A percentile compares a stretch with the other conserved stretches of the same genome.
Conservation (phyloP, 2,329 filamentous ascomycete genomes). For the Aspergillus persii region DNA sequence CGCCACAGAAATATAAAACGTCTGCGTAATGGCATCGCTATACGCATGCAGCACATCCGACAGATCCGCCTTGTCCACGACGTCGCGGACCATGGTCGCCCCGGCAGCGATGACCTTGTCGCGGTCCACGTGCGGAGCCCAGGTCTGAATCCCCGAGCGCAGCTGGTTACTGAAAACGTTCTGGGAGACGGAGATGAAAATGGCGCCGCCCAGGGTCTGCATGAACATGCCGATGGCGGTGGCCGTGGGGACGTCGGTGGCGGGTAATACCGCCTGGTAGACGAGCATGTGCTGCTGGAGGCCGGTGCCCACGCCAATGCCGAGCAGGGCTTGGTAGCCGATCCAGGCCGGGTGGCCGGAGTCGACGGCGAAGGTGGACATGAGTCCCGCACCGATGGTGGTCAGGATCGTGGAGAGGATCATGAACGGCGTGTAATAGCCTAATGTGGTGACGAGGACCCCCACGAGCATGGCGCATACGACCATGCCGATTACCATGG, state of each 20-base stretch:
- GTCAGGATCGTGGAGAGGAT: conserved; percentile 31
- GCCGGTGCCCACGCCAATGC: conserved; percentile 36
- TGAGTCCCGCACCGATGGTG: conserved; percentile 35
- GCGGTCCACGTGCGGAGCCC: conserved; percentile 28
- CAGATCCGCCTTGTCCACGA: conserved; percentile 27
- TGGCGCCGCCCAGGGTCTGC: conserved; percentile 37
- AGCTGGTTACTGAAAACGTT: conserved; percentile 41
- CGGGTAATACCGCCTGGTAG: conserved; percentile 33
- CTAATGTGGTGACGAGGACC: conserved; percentile 28
- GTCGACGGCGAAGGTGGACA: conserved; percentile 34
- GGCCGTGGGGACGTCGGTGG: conserved; percentile 34
- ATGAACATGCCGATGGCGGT: conserved; percentile 36
- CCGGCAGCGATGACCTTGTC: conserved; percentile 31
- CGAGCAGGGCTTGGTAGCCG: conserved; percentile 39
- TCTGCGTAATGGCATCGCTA: conserved; percentile 36
- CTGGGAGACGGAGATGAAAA: conserved; percentile 29
- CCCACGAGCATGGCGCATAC: conserved; percentile 33
- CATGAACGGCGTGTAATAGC: conserved; percentile 44
- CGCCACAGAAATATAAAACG: conserved; percentile 39
- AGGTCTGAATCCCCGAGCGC: conserved; percentile 20
- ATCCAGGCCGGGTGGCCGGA: conserved; percentile 37
- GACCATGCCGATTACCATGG: conserved; percentile 33
- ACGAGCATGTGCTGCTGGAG: conserved; percentile 38
- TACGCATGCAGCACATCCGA: conserved; percentile 35
- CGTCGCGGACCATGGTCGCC: conserved; percentile 36